Evolutionary conservation across 2,329 filamentous ascomycete species (phyloP).

Genomic region (Aureobasidium sp.): DNA sequence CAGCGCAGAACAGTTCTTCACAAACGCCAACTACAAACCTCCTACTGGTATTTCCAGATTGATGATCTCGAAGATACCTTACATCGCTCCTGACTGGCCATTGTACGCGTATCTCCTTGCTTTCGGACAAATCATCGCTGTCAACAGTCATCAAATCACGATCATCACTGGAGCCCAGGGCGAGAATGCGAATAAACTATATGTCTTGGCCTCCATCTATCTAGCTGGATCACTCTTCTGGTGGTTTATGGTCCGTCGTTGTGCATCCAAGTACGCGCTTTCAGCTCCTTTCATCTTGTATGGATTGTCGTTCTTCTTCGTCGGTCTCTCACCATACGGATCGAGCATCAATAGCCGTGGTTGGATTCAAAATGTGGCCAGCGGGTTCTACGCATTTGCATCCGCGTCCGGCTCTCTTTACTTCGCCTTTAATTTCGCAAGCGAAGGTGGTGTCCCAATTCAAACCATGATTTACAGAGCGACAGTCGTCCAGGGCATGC

Average conservation of each 20-base stretch:
- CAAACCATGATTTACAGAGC: conserved; percentile 60
- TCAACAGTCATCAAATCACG: conserved; percentile 62
- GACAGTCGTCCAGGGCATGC: conserved; percentile 58
- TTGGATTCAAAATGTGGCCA: conserved; percentile 55
- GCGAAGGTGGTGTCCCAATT: conserved; percentile 46
- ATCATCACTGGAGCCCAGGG: conserved; percentile 57
- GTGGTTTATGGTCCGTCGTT: conserved; percentile 55
- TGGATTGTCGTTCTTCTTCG: conserved; percentile 54
- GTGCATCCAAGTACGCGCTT: conserved; percentile 51
- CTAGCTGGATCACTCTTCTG: conserved; percentile 51
- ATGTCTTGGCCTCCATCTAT: conserved; percentile 54
- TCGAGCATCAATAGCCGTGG: conserved; percentile 33
- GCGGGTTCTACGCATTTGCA: conserved; percentile 54
- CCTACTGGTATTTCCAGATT: conserved; percentile 50
- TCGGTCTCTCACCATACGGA: conserved; percentile 54
- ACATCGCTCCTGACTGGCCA: conserved; percentile 51
- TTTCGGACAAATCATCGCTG: conserved; percentile 56
- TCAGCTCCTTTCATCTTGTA: conserved; percentile 57
- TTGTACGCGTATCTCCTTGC: conserved; percentile 56
- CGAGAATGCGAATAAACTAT: conserved; percentile 52
- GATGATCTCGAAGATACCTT: conserved; percentile 48
- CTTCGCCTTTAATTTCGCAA: conserved; percentile 60
- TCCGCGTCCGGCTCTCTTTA: conserved; percentile 57
- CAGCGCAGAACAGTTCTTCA: conserved; percentile 45
- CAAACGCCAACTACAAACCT: conserved; percentile 50